Conservation (phyloP, 1,284 basidiomycete genomes). For the Dichomitus squalens region DNA sequence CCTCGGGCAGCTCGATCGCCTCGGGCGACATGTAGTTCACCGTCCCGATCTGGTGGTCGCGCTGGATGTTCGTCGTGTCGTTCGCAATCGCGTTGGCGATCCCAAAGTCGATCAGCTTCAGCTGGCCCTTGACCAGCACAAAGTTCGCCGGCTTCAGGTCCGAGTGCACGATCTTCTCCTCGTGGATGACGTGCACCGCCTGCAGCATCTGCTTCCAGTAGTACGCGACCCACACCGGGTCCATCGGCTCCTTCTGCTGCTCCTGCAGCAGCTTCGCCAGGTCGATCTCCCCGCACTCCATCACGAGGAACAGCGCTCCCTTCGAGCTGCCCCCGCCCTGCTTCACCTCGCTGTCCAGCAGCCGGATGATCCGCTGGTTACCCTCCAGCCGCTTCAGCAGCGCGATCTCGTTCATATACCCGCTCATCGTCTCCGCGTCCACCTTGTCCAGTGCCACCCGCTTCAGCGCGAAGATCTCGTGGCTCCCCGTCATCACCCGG, state of each 20-base stretch:
- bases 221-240: conserved; percentile 91
- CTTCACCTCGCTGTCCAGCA: conserved; percentile 85
- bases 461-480: conserved; percentile 87
- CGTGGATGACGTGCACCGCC: conserved; percentile 93
- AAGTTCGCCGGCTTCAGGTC: conserved; percentile 97
- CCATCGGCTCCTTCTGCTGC: conserved; percentile 78
- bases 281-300: conserved; percentile 95
- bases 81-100: conserved; percentile 97
- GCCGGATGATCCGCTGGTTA: conserved; percentile 85
- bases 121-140: conserved; percentile 88
- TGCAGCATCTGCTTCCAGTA: conserved; percentile 99
- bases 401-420: conserved; percentile 95
- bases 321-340: conserved; percentile 63
- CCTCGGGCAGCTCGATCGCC: conserved; percentile 82
- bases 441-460: conserved; percentile 85
- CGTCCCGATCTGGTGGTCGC: conserved; percentile 94
- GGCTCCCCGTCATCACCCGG: conserved; percentile 77
- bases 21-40: conserved; percentile 98
- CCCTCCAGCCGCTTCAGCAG: conserved; percentile 86
- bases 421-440: conserved; percentile 83
- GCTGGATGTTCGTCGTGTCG: conserved; percentile 95
- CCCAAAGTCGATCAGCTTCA: conserved; percentile 96
- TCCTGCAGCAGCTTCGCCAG: conserved; percentile 82
- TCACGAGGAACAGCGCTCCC: conserved; percentile 77
- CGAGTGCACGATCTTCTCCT: conserved; percentile 96